A percentile compares a stretch with the other conserved stretches of the same genome.
Evolutionary conservation across 108 stramenopile genomes (phyloP).

Genomic region (Cyclotella choctawhatcheeana): DNA sequence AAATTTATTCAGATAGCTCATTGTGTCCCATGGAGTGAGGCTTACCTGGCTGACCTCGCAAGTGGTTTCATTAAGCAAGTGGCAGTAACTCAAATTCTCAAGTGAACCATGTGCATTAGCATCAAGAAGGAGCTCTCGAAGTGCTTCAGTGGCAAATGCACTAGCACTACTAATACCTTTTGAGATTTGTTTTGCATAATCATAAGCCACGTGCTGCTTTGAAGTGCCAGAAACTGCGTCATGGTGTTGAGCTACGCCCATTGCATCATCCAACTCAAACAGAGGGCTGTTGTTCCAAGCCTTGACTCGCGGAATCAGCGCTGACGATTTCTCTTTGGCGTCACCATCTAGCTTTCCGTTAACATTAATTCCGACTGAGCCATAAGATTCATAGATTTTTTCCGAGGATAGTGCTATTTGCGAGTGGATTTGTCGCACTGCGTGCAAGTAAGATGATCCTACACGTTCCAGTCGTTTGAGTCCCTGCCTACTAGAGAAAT

Average conservation of each 20-base stretch:
- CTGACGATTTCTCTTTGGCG: constrained; percentile 1
- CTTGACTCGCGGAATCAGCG: not conserved
- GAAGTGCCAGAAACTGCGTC: constrained; percentile 91
- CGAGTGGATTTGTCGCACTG: constrained; percentile 80
- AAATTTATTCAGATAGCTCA: no score
- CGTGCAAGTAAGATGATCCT: constrained; percentile 72
- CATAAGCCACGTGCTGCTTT: constrained; percentile 92
- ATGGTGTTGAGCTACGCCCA: constrained; percentile 91
- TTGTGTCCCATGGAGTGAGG: not conserved
- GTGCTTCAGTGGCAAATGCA: constrained; percentile 48
- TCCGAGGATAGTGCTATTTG: no score
- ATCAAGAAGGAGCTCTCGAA: constrained; percentile 46
- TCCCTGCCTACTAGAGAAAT: constrained; percentile 87
- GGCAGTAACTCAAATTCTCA: constrained; percentile 66
- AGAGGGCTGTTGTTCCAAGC: constrained; percentile 51
- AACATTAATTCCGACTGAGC: not conserved
- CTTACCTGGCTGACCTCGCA: constrained; percentile 71
- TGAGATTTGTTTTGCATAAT: constrained; percentile 84
- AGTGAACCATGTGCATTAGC: constrained; percentile 13
- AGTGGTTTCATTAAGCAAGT: constrained; percentile 81
- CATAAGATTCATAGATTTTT: constrained; percentile 39
- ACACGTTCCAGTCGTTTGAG: constrained; percentile 89
- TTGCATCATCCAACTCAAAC: constrained; percentile 74
- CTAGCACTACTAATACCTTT: constrained; percentile 67
- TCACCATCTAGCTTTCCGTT: not conserved